These are phyloP conservation scores for Pichia rugopelliculosa DNA, from an alignment of 805 yeast species.

Conservation along the genomic window DNA sequence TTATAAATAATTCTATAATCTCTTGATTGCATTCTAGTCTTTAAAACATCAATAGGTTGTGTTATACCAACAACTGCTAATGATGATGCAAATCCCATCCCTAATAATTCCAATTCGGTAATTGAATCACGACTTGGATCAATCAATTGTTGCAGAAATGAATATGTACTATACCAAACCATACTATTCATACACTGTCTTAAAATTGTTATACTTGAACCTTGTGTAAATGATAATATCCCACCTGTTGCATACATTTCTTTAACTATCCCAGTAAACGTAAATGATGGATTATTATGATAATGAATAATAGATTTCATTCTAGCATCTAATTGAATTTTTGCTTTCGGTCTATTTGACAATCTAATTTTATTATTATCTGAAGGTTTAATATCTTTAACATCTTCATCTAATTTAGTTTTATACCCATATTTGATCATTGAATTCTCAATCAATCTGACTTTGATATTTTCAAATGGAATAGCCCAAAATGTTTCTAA, in stretches of 20 bases:
- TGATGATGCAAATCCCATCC: conserved; percentile 57
- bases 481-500: conserved; percentile 76
- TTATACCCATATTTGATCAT: conserved; percentile 27
- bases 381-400: neutral
- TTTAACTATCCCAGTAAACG: conserved; percentile 43
- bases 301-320: conserved; percentile 26
- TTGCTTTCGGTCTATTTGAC: conserved; percentile 6
- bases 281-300: conserved; percentile 47
- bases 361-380: neutral
- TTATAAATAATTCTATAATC: conserved; percentile 51
- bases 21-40: conserved; percentile 79
- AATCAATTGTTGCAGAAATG: conserved; percentile 62
- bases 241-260: conserved; percentile 75
- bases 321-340: conserved; percentile 3
- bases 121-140: conserved; percentile 46
- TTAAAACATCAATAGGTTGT: conserved; percentile 84
- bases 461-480: conserved; percentile 85
- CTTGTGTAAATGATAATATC: conserved; percentile 69
- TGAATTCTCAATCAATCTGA: conserved; percentile 69
- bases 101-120: conserved; percentile 29
- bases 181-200: conserved; percentile 76
- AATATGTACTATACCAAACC: conserved; percentile 79
- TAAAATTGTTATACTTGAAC: conserved; percentile 71
- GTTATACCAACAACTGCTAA: conserved; percentile 68
- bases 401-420: conserved; percentile 14